Evolutionary conservation across 108 stramenopile species (phyloP).

Genomic region (Licmophora abbreviata): DNA sequence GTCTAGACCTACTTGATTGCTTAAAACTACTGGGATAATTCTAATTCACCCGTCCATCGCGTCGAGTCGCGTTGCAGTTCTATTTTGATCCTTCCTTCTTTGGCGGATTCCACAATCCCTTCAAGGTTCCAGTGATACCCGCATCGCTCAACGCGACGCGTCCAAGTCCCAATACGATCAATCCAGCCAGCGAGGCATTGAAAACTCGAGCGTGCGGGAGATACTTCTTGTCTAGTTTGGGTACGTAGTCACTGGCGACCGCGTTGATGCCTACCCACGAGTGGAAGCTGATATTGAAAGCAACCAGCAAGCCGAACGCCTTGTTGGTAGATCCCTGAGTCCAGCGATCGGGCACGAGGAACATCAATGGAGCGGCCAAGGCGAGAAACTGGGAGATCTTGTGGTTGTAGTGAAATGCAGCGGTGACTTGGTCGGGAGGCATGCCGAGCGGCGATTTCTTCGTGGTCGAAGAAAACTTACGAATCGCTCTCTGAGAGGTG

Average conservation of each 20-base stretch:
- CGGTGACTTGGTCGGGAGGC: no score
- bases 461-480: no score
- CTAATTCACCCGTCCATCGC: background rate
- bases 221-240: slow-evolving; percentile 67
- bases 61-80: background rate
- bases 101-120: slow-evolving; percentile 68
- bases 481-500: no score
- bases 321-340: slow-evolving; percentile 58
- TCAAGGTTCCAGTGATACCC: slow-evolving; percentile 68
- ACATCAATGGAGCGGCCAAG: slow-evolving; percentile 55
- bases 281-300: slow-evolving; percentile 70
- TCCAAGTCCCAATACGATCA: slow-evolving; percentile 59
- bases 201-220: slow-evolving; percentile 65
- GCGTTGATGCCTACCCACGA: slow-evolving; percentile 89
- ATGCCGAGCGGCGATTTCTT: no score
- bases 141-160: slow-evolving; percentile 49
- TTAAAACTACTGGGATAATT: background rate
- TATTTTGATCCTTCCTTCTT: slow-evolving; percentile 17
- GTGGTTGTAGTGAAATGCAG: slow-evolving; percentile 70
- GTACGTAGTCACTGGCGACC: slow-evolving; percentile 90
- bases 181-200: slow-evolving; percentile 48
- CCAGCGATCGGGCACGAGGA: slow-evolving; percentile 47
- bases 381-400: slow-evolving; percentile 54
- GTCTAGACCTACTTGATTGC: no score
- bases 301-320: slow-evolving; percentile 59